phyloP scores from a whole-genome alignment of 306 rosid species.

The Trifolium subterraneum region DNA sequence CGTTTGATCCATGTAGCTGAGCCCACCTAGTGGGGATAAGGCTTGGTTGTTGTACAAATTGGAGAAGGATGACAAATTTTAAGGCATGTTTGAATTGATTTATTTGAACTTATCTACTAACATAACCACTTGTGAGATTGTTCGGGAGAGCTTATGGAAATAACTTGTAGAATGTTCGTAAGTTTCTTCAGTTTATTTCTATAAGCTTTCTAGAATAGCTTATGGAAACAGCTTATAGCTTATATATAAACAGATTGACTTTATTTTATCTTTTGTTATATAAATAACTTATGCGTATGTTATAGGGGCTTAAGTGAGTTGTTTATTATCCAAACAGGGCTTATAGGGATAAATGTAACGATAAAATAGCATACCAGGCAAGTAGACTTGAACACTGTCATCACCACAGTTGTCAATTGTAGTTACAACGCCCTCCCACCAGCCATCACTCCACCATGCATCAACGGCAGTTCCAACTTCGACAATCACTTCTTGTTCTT shows the following conservation, averaged over 20 bases:
- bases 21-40: too few relatives aligned
- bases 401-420: constrained; percentile 53
- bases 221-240: neutral
- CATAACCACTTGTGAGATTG: neutral
- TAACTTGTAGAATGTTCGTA: neutral
- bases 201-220: neutral
- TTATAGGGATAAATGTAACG: neutral
- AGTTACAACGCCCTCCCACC: constrained; percentile 98
- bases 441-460: constrained; percentile 99
- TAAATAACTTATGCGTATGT: neutral
- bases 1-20: too few relatives aligned
- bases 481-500: constrained; percentile 57
- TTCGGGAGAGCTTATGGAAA: neutral
- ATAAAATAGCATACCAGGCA: constrained; percentile 67
- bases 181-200: neutral
- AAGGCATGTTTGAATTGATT: neutral
- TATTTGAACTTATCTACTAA: neutral
- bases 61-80: constrained; percentile 1
- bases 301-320: neutral
- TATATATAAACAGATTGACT: neutral
- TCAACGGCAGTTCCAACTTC: constrained; percentile 82
- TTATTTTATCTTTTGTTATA: neutral
- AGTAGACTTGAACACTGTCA: constrained; percentile 64
- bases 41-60: neutral
- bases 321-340: neutral